phyloP scores from a whole-genome alignment of 2,329 filamentous ascomycete species.

The Colletotrichum nymphaeae region DNA sequence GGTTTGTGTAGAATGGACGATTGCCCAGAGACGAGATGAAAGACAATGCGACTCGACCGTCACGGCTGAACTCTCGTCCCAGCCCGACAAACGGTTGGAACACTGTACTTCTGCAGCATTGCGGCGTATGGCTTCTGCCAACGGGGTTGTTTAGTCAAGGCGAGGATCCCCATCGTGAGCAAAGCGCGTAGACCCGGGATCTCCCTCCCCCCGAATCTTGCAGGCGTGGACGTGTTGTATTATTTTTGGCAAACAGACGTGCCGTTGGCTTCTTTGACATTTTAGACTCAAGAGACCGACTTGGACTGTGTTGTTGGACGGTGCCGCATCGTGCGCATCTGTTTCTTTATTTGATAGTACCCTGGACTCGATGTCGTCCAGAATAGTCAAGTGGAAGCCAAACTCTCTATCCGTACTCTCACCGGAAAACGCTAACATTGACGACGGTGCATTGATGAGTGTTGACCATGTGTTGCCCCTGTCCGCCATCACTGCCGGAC shows the following conservation, averaged over 20 bases:
- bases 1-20: not conserved
- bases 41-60: not conserved
- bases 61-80: not conserved
- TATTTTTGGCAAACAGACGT: conserved; percentile 1
- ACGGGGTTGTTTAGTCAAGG: not conserved
- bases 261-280: not conserved
- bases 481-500: not conserved
- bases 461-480: not conserved
- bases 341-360: not conserved
- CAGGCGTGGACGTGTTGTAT: conserved; percentile 5
- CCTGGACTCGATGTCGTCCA: not conserved
- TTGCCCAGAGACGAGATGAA: conserved; percentile 1
- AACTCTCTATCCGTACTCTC: conserved; percentile 5
- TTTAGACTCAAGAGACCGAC: no score
- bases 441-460: conserved; percentile 2
- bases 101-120: not conserved
- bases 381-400: not conserved
- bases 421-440: not conserved
- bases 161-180: not conserved
- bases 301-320: not conserved
- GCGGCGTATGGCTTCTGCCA: not conserved
- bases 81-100: no score
- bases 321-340: not conserved
- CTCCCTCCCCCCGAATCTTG: conserved; percentile 8
- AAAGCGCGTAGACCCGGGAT: conserved; percentile 8